Evolutionary conservation across 2,329 filamentous ascomycete genomes (phyloP), one percentile per base, ranked within the genome.

Genomic region (Cephalotrichum gorgonifer): DNA sequence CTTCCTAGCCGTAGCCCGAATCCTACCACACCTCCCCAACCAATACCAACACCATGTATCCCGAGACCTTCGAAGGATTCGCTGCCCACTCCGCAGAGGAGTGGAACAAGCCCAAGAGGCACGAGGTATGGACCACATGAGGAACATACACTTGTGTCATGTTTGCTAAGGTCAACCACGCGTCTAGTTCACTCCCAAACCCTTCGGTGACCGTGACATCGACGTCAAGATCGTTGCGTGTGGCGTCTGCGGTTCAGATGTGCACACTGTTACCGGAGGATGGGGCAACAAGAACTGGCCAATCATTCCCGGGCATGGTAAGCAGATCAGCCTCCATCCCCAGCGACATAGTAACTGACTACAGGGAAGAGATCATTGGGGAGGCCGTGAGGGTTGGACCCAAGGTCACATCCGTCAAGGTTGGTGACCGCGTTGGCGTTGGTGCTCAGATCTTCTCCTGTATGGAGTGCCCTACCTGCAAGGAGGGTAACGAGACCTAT

Each of bases 201-300:
- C 78, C 22, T 86, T 86, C 59, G 81, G 79, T 50, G 80, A 83
- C 57, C 72, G 80, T 63, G 82, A 86, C 61, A 74, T 88, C 55
- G 85, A 88, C 59, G 77, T 89, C 60, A 80, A 85, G 64, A 82
- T 89, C 55, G 76, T 83, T 50, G 79, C 76, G 52, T 86, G 83
- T 60, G 81, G 82, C 58, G 68, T 82, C 47, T 83, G 79, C 59
- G 77, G 79, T 54, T 78, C 72, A 48, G 78, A 83, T 55, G 68
- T 82, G 14, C 78, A 81, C 63, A 79, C 74, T 23, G 64, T 80
- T 49, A 75, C 67, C 46, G 73, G 74, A 50, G 75, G 76, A 52
- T 80, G 76, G 77, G 75, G 76, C 35, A 64, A 68, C 12, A 71
- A 73, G 54, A 65, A 67, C 49, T 69, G 71, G 22, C 74, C 74